Evolutionary conservation across 164 flowering plant species (phyloP), one percentile per base, ranked within the genome.

Genomic region (Vitis cinerea): DNA sequence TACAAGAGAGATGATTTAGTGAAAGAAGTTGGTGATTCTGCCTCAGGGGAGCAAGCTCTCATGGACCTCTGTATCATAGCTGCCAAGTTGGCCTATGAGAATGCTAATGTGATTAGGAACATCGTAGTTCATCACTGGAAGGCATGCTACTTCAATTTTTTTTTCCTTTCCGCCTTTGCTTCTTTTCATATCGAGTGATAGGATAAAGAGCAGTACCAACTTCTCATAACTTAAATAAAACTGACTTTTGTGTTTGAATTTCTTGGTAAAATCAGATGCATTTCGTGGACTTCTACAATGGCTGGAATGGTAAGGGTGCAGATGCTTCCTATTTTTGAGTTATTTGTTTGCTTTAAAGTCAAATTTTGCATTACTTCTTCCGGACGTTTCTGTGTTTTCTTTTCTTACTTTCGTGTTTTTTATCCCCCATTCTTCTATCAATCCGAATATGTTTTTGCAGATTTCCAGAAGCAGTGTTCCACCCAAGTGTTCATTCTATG

Each of bases 51-150:
- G 56, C 75, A 74, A 9, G 78, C 66, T 71, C 80, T 86, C 0
- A 81, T 87, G 91, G 96, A 89, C 78, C 80, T 92, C 23, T 92
- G 92, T 65, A 78, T 92, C 48, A 87, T 92, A 88, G 90, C 96
- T 49, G 81, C 98, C 68, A 94, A 92, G 74, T 68, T 94, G 61
- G 88, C 94, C 3, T 94, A 94, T 56, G 99, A 92, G 80, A 94
- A 91, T 70, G 83, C 80, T 5, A 66, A 71, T 63, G 88, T 91
- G 64, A 84, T 94, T 16, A 65, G 66, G 54, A 81, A 85, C 68
- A 75, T 91, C 11, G 90, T 91, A 3, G 49, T 58, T 62, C 75
- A 68, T 58, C 95, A 90, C 63, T 94, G 98, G 99, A 90, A 91
- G 97, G 98, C 77, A 80, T 31, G 77, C 73, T 61, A n/a, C 61